A percentile compares a stretch with the other conserved stretches of the same genome.
Evolutionary conservation across 768 basidiomycete species (phyloP).

Genomic region (Lactifluus pinguis): DNA sequence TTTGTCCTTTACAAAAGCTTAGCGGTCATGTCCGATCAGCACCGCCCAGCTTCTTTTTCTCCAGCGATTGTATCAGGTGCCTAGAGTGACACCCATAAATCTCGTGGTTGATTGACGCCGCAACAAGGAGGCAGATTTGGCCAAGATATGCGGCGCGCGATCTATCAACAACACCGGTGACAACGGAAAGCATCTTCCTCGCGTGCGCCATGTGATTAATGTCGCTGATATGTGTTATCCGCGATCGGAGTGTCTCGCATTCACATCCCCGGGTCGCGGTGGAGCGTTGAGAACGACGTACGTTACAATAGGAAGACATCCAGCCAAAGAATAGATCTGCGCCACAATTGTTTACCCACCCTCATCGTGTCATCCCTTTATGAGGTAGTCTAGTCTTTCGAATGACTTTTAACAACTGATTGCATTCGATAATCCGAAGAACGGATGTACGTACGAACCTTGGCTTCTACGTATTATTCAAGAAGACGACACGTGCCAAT

Average conservation of each 20-base stretch:
- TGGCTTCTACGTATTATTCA: background rate
- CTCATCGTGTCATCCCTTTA: background rate
- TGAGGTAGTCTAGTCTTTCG: background rate
- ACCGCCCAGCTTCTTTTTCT: background rate
- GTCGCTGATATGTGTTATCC: background rate
- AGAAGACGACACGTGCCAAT: constrained; percentile 70
- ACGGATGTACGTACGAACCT: background rate
- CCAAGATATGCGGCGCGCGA: background rate
- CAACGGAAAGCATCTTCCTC: background rate
- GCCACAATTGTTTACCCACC: background rate
- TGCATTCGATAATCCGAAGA: background rate
- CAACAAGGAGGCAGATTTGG: background rate
- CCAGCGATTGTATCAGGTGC: background rate
- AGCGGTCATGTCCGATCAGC: background rate
- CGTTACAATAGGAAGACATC: background rate
- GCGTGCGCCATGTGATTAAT: background rate
- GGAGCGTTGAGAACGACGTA: background rate
- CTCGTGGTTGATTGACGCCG: background rate
- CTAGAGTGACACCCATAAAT: background rate
- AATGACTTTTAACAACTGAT: background rate
- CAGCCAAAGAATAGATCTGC: background rate
- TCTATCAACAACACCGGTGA: background rate
- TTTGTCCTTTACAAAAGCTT: background rate
- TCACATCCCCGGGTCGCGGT: background rate
- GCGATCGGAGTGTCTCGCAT: background rate